Base-by-base conservation (phyloP, 2,329 filamentous ascomycete species). In the Ceratocystis cacaofunesta region DNA sequence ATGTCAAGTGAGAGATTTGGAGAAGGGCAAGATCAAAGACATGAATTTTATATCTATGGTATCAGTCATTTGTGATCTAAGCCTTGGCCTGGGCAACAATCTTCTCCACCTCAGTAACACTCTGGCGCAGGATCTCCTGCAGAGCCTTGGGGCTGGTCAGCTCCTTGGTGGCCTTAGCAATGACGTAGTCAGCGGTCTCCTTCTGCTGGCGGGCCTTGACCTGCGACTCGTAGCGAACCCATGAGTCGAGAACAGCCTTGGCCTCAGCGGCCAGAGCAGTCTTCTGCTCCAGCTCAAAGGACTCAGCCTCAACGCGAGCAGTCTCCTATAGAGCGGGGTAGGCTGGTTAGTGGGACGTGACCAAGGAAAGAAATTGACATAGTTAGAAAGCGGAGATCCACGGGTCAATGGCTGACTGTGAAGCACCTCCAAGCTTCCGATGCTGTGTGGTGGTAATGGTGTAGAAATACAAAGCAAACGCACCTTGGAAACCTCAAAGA, bases 401-500 rank as follows among this genome's bases (percentile, higher is more conserved):
- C 22, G 28, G 44, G 46, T 28, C 52, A n/a, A 57, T 57, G 22
- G 10, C 28, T 6, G 7, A 28, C 52, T n/a, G 28, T 25, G 28
- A 10, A 46, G 19, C 46, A 12, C 43, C 28, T 22, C 58, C 22
- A n/a, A 32, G 19, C 44, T 15, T 52, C 48, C n/a, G 19, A 25
- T 19, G 19, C 12, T 19, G 19, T 22, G 19, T 19, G 8, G 6
- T 10, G 7, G n/a, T 25, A 41, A 3, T 6, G 25, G 5, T 19
- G 15, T 36, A 36, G 32, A 43, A 63, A 61, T 41, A 61, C n/a
- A 43, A 6, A 32, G 32, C 19, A 52, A 52, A 64, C 79, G 72
- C 82, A 95, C 92, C 91, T 96, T 97, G 74, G 94, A 99, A 72
- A 99, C 92, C 76, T 90, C 90, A 76, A 99, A 99, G 68, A 99